These are phyloP conservation scores for Backusella parvicylindrica DNA, from an alignment of 192 early-diverging fungal genomes.

Conservation along the genomic window DNA sequence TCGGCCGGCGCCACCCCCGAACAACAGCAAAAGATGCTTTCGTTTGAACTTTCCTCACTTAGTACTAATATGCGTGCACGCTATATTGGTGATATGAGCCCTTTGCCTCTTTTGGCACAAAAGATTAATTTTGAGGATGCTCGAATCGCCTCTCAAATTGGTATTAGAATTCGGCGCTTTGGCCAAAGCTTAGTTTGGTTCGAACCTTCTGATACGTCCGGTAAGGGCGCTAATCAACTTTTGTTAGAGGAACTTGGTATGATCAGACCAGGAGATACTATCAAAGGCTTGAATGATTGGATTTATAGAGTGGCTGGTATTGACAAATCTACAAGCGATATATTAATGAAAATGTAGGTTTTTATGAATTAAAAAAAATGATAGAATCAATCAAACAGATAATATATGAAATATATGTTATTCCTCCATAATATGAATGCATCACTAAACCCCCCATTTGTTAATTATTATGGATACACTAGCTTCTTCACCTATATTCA, in stretches of 20 bases:
- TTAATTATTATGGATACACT: constrained; percentile 25
- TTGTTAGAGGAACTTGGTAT: constrained; percentile 18
- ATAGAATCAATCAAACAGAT: no score
- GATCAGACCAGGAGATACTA: constrained; percentile 21
- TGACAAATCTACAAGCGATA: constrained; percentile 25
- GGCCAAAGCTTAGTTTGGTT: constrained; percentile 25
- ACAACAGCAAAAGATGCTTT: background rate
- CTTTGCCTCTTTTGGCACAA: constrained; percentile 23
- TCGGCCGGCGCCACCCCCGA: background rate
- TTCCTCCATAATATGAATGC: background rate
- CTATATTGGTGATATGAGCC: constrained; percentile 28
- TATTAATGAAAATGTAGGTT: constrained; percentile 31
- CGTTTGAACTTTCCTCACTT: background rate
- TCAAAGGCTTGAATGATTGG: constrained; percentile 31
- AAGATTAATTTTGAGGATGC: constrained; percentile 30
- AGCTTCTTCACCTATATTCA: constrained; percentile 66
- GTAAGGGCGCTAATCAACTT: background rate
- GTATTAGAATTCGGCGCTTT: constrained; percentile 15
- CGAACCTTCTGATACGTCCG: constrained; percentile 2
- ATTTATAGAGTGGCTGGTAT: constrained; percentile 30
- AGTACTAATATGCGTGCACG: background rate
- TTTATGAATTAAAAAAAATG: background rate
- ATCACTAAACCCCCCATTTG: background rate
- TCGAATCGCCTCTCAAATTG: background rate
- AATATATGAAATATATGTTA: no score